Base-by-base conservation (phyloP, 2,329 filamentous ascomycete species). In the Blastomyces silverae region DNA sequence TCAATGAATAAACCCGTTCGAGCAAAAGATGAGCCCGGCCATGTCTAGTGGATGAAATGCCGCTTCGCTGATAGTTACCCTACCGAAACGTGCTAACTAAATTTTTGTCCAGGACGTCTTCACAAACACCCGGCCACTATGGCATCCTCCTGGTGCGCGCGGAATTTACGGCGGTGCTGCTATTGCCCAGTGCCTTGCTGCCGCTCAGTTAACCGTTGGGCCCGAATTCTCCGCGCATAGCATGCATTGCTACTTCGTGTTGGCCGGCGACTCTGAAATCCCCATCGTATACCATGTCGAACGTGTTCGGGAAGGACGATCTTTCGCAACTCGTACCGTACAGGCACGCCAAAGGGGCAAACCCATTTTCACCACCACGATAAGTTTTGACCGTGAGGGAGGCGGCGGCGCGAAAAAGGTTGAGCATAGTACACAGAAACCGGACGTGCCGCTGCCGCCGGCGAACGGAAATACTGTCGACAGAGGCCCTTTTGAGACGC, bases 211-310 rank as follows among this genome's bases (percentile, higher is more conserved):
- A 73, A 99, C 94, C 10, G 90, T 99, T 1, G 88, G 89, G 0
- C 69, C 75, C 46, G 83, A 90, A 74, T 97, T 96, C 78, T 85
- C 87, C 66, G 87, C 94, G 61, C 94, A 99, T 81, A 93, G 89
- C 74, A 97, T 96, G 89, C 94, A 99, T 83, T 97, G 94, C 84
- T 99, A 97, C 81, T 99, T 99, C 77, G 87, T 99, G 44, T 87
- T 97, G 1, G 92, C 93, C 4, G 94, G 94, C 37, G 90, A 93
- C 73, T 83, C 86, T 15, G 86, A 89, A 66, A 88, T 94, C 22
- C 93, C 94, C 42, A 89, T 97, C 69, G 83, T 97, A 67, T 97
- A 96, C 80, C 91, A 97, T 74, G 94, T 99, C 58, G 94, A 97
- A 80, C 86, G 90, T 62, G 91, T 99, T 59, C 88, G 94, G 64